A percentile compares a stretch with the other conserved stretches of the same genome.
Evolutionary conservation across 208 protist species (phyloP).

Genomic region (Balamuthia mandrillaris): DNA sequence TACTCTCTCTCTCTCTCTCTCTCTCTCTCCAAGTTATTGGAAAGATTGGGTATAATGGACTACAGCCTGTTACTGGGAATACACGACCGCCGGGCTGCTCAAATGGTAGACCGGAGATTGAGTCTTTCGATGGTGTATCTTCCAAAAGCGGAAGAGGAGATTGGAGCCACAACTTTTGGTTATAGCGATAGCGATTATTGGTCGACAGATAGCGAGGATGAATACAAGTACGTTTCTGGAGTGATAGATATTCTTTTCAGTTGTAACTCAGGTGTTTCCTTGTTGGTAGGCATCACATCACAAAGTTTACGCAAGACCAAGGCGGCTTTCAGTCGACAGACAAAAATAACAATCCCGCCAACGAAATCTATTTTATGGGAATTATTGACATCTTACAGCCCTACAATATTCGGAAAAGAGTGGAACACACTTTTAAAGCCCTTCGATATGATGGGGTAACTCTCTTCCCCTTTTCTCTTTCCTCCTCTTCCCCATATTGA

Average conservation of each 20-base stretch:
- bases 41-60: constrained; percentile 4
- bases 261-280: neutral
- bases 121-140: constrained; percentile 6
- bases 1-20: no score
- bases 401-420: constrained; percentile 1
- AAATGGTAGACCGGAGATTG: neutral
- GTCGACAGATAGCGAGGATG: neutral
- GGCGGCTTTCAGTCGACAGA: constrained; percentile 19
- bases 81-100: neutral
- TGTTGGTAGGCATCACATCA: constrained; percentile 1
- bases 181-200: no score
- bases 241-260: neutral
- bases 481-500: neutral
- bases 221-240: neutral
- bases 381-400: constrained; percentile 38
- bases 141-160: neutral
- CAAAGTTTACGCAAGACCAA: constrained; percentile 6
- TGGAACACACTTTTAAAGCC: constrained; percentile 10
- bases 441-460: neutral
- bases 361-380: constrained; percentile 29
- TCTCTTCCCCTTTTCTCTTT: neutral
- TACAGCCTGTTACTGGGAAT: constrained; percentile 18
- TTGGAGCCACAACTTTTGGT: neutral
- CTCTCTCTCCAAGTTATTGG: no score
- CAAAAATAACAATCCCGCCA: neutral